Conservation (phyloP, 257 asterid genomes). For the Buddleja alternifolia region DNA sequence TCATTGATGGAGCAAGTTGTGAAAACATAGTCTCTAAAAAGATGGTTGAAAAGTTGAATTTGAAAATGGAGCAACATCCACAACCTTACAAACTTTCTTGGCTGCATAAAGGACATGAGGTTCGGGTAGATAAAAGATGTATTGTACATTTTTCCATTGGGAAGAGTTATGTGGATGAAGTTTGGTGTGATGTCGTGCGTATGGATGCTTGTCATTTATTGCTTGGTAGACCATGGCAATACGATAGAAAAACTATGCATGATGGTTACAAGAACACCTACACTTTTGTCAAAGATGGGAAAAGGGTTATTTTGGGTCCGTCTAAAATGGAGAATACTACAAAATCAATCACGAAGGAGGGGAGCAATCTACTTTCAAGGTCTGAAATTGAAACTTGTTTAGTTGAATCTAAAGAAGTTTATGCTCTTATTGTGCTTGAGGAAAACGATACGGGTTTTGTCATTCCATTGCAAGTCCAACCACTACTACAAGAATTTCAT, state of each 20-base stretch:
- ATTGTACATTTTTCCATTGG: slow-evolving; percentile 11
- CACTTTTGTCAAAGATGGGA: neutral
- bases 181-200: slow-evolving; percentile 15
- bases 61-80: neutral
- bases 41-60: neutral
- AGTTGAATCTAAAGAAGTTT: too few species aligned
- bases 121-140: slow-evolving; percentile 8
- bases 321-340: too few species aligned
- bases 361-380: too few species aligned
- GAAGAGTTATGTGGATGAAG: neutral
- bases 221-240: neutral
- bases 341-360: too few species aligned
- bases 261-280: slow-evolving; percentile 8
- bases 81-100: slow-evolving; percentile 17
- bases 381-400: too few species aligned
- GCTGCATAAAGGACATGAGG: neutral
- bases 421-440: too few species aligned
- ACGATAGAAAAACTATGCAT: neutral
- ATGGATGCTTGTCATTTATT: slow-evolving; percentile 18
- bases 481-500: too few species aligned
- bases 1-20: slow-evolving; percentile 7
- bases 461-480: too few species aligned
- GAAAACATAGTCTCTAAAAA: too few species aligned
- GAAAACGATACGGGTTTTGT: too few species aligned
- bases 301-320: too few species aligned